Evolutionary conservation across 371 early-diverging fungal genomes (phyloP).

Genomic region (Rhizopus sp.): DNA sequence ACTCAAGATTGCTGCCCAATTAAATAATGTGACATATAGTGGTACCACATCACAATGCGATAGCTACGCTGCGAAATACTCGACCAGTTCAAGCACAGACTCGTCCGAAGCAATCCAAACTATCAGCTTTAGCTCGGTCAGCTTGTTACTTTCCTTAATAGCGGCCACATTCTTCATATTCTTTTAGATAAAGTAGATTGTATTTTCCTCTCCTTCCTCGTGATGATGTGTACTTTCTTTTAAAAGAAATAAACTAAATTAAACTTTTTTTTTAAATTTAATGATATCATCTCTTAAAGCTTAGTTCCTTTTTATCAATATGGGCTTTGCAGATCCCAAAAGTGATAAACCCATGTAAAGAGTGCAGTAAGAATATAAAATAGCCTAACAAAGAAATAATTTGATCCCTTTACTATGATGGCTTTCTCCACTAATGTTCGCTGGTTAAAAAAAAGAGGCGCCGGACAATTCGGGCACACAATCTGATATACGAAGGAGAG

Average conservation of each 20-base stretch:
- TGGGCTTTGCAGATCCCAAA: too few relatives aligned
- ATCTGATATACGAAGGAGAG: background rate
- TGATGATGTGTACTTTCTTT: background rate
- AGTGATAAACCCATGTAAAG: too few relatives aligned
- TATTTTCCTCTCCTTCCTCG: background rate
- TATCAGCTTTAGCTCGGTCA: constrained; percentile 11
- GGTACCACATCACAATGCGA: constrained; percentile 19
- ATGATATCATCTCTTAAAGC: background rate
- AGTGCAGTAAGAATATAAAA: too few relatives aligned
- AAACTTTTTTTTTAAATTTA: background rate
- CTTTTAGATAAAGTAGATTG: constrained; percentile 9
- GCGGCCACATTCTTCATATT: constrained; percentile 19
- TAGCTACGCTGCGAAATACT: constrained; percentile 11
- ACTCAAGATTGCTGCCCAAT: constrained; percentile 53
- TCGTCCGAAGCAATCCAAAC: constrained; percentile 14
- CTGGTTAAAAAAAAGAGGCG: background rate
- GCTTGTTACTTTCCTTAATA: constrained; percentile 16
- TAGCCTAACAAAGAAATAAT: too few relatives aligned
- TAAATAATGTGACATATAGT: constrained; percentile 66
- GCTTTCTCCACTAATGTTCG: too few relatives aligned
- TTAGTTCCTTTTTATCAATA: too few relatives aligned
- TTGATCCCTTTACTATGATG: too few relatives aligned
- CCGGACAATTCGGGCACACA: constrained; percentile 3
- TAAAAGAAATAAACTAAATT: constrained; percentile 3
- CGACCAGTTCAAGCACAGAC: background rate